Base-by-base conservation (phyloP, 148 eudicot genomes). In the Rhododendron vialii region DNA sequence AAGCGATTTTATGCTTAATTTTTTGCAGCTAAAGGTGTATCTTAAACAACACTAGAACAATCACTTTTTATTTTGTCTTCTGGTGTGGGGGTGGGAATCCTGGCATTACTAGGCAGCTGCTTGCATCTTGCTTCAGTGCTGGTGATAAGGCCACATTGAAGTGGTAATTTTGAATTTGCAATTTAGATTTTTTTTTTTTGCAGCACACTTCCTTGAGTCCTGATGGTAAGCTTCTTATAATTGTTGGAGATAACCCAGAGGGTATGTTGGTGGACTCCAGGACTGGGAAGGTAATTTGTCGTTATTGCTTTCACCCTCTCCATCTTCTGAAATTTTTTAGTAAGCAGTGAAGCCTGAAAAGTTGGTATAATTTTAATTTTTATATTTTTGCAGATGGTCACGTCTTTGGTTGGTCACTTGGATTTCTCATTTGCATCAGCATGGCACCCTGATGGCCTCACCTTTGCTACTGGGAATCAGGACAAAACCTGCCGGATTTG, bases 371-470 rank as follows among this genome's bases (percentile, higher is more conserved):
- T 82, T 61, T 10, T 9, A n/a, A 41, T 4, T 2, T 63, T 17
- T 18, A 55, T 82, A 73, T 41, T 26, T 24, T 82, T 90, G 89
- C 94, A 95, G 98, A 85, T 91, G 8, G 85, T 94, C 53, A 83
- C 82, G 26, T 26, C 90, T 5, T 86, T 95, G 80, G 43, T 55
- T 74, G 97, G 98, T 26, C 98, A 95, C 83, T 41, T 77, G 80
- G 98, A 95, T 88, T 95, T 74, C 89, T 94, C 98, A 30, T 95
- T 95, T 90, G 98, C 98, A 15, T 94, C 98, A 14, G 98, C 98
- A 43, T 95, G 98, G 98, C 91, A 92, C 79, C 98, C 97, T 14
- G 92, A 91, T 65, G 97, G 98, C 84, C 51, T 89, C 80, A 94
- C 92, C 41, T 90, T 95, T 82, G 96, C 97, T 38, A 95, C 98